Evolutionary conservation across 345 rosid species (phyloP), one percentile per base, ranked within the genome.

Genomic region (Brassica napus): DNA sequence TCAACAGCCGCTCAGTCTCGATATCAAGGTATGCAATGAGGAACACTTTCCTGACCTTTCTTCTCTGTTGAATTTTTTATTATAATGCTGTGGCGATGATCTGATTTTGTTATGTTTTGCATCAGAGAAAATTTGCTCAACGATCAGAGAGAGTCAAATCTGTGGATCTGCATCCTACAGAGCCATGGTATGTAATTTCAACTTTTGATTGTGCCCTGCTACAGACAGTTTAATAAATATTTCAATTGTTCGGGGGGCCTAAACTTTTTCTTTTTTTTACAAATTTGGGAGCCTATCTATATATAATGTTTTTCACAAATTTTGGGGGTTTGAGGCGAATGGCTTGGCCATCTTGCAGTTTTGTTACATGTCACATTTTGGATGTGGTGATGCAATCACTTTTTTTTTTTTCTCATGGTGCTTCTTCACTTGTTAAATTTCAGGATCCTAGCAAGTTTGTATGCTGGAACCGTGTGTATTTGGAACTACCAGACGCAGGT

Each of bases 401-500:
- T 15, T 65, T 65, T 24, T 24, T 39, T 0, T 18, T 31, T 8
- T 24, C 57, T 15, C 2, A 10, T 58, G 31, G 31, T 28, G 31
- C 31, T 28, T 28, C 31, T 28, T 28, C 61, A 68, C 23, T 15
- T 76, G n/a, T 28, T 57, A 42, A 39, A 58, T 61, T 47, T n/a
- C 85, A 91, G 96, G 96, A 85, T 89, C 75, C 86, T 91, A 30
- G 82, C 88, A 71, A 87, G 92, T 83, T 83, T 91, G 85, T 74
- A 89, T 75, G 79, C 92, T 7, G 93, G 96, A 84, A 91, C 86
- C 52, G 73, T 91, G 74, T 85, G 88, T 77, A 85, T 91, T 70
- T 91, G 90, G 93, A 89, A 89, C 83, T 89, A 87, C 85, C 87
- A 88, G 83, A 87, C 97, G 44, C 99, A 93, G 97, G 99, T 96